Evolutionary conservation across 805 yeast genomes (phyloP), one percentile per base, ranked within the genome.

Genomic region (Saturnispora ahearnii): DNA sequence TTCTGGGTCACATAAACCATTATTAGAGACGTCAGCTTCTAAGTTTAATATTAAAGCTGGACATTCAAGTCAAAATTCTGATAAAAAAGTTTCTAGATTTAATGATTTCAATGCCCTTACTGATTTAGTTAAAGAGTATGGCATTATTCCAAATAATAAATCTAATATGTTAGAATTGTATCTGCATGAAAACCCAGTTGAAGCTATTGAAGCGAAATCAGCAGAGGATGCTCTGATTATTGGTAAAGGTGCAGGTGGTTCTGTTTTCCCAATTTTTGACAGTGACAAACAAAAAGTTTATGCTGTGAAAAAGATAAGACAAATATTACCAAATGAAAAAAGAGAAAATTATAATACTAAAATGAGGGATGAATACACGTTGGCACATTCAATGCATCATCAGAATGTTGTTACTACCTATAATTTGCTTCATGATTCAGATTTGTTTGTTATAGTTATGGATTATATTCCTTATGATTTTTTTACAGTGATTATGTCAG

Each of bases 221-320:
- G 51, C 45, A 9, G 43, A 48, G 3, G 37, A 46, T 26, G 57
- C 57, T n/a, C 33, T 54, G 9, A 47, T 54, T 5, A 51, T 54
- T 28, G 98, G 98, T 22, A 81, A 90, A 51, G 98, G 98, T 12
- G 97, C 97, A 1, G 90, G 95, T 24, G 97, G 98, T 2, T 83
- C 93, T 0, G 98, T 90, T n/a, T 77, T 84, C 48, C 84, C 89
- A 52, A 78, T 79, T 51, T 76, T 84, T 47, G 73, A 77, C 30
- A 63, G 76, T 0, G 82, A 81, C 55, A 76, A 78, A 24, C 55
- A 51, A 34, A 74, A 77, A 53, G 63, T 87, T 4, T 88, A 78
- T 66, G 98, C 98, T 0, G 86, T 91, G 48, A 90, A 90, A 68
- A 85, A 87, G 65, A 89, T 91, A 64, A 73, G 95, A 53, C 69